Base-by-base conservation (phyloP, 768 basidiomycete species). In the Tulasnella calospora region DNA sequence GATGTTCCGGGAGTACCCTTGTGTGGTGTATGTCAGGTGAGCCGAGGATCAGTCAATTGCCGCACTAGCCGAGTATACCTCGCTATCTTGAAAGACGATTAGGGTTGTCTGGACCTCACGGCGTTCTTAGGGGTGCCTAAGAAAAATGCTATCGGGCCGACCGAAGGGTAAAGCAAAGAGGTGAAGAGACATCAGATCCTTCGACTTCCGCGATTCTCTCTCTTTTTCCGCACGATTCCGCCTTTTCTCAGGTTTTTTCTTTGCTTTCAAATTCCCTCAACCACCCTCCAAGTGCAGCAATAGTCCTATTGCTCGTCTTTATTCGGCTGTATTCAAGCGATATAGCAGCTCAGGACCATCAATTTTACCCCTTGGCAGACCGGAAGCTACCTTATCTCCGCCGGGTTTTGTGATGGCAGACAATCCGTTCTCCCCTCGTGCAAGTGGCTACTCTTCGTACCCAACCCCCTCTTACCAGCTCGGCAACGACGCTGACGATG, bases 191-290 rank as follows among this genome's bases (percentile, higher is more conserved):
- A 44, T 13, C 15, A 30, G 27, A 35, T 67, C 61, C 61, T 67
- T 67, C 61, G 61, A 67, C 27, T 67, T 67, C 61, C 35, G 61
- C 61, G 61, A 67, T 67, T 67, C 61, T 67, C 30, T 27, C 61
- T n/a, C 27, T 6, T 67, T 35, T 67, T 67, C 27, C 61, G 27
- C 61, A 4, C 27, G 15, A 6, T 33, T 67, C 33, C 51, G 51
- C 51, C 51, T 67, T 67, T 35, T 67, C 61, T 67, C 61, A 67
- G 30, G 61, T 67, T 27, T 67, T 67, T 35, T 67, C 61, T 67
- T 30, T 67, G 27, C 61, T 67, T 67, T 67, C 33, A 35, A 6
- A 27, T 35, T 27, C 33, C 61, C 27, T 67, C 51, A 51, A 51
- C 51, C 51, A 35, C 30, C 61, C 15, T 12, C 33, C 23, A 27